Conservation (phyloP, 768 basidiomycete species). For the Roridomyces roridus region DNA sequence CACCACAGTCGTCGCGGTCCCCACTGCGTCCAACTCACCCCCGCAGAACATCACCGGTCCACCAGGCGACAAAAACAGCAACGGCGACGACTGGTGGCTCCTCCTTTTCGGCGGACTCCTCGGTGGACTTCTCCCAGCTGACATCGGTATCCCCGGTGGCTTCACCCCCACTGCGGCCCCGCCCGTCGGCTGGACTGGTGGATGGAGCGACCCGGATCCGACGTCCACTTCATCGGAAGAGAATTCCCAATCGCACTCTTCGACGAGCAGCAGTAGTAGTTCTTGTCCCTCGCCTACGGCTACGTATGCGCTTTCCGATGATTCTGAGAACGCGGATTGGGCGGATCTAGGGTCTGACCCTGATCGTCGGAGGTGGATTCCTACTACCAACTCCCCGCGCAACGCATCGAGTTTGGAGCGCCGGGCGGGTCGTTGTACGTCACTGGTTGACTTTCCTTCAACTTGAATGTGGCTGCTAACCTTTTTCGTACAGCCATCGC, state of each 20-base stretch:
- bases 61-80: neutral
- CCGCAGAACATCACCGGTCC: conserved; percentile 1
- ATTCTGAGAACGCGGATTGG: conserved; percentile 2
- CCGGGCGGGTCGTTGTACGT: neutral
- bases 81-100: conserved; percentile 4
- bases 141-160: conserved; percentile 6
- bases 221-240: neutral
- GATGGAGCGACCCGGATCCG: neutral
- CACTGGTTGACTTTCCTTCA: neutral
- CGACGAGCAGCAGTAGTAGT: neutral
- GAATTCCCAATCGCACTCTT: neutral
- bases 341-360: conserved; percentile 1
- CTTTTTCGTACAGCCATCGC: neutral
- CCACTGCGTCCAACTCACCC: neutral
- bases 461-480: neutral
- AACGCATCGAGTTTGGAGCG: neutral
- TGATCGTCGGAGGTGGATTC: neutral
- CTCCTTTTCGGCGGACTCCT: conserved; percentile 1
- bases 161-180: neutral
- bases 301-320: neutral
- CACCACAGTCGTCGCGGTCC: conserved; percentile 2
- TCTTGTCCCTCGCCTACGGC: too few relatives aligned
- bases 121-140: neutral
- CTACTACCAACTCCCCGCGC: neutral
- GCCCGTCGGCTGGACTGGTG: neutral